Conservation (phyloP, 2,329 filamentous ascomycete species). For the Pseudogymnoascus sp. region DNA sequence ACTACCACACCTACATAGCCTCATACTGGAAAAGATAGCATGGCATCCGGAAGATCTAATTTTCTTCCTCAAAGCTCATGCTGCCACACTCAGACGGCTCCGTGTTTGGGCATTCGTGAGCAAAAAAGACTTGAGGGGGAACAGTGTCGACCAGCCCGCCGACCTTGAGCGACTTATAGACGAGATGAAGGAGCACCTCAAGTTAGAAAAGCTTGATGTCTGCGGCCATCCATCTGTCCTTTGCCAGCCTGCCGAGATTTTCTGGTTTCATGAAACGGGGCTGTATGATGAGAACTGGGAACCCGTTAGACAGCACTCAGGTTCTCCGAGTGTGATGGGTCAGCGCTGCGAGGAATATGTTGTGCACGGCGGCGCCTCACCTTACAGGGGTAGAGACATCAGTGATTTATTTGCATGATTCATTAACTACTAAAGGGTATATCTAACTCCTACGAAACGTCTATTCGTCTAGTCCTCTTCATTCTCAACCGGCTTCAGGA, state of each 20-base stretch:
- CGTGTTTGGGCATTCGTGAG: background rate
- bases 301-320: background rate
- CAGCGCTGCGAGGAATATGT: background rate
- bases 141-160: background rate
- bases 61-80: background rate
- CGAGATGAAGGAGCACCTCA: constrained; percentile 2
- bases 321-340: background rate
- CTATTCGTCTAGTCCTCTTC: background rate
- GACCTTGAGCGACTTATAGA: background rate
- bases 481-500: background rate
- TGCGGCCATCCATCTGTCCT: background rate
- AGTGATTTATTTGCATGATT: background rate
- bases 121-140: background rate
- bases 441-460: background rate
- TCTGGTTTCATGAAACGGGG: constrained; percentile 4
- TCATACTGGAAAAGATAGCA: background rate
- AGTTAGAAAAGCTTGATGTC: background rate
- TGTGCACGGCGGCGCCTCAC: background rate
- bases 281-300: constrained; percentile 1
- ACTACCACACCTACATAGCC: background rate
- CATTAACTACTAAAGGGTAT: background rate
- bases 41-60: background rate
- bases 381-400: background rate
- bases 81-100: background rate
- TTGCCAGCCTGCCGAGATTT: constrained; percentile 1